Percentiles rank a stretch among this genome's conserved stretches.
These are phyloP conservation scores for Naganishia vaughanmartiniae DNA, from an alignment of 768 basidiomycete species.

Conservation along the genomic window DNA sequence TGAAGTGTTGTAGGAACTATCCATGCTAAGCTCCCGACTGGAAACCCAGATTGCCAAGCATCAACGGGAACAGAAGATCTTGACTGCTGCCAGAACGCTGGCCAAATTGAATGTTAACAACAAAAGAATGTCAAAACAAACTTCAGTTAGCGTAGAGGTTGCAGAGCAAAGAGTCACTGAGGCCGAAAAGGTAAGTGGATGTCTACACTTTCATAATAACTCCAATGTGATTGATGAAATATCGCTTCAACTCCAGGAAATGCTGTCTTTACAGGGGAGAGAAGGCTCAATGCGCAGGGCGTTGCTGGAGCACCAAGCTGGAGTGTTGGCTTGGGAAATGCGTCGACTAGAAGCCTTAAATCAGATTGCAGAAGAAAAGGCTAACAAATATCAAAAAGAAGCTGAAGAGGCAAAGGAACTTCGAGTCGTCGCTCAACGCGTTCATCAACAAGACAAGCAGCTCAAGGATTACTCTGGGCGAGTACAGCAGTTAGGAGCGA, in stretches of 20 bases:
- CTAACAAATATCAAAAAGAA: conserved; percentile 16
- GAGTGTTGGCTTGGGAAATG: conserved; percentile 53
- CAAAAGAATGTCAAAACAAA: conserved; percentile 53
- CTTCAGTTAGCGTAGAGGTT: conserved; percentile 49
- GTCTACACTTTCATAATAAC: not conserved
- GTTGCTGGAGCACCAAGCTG: conserved; percentile 53
- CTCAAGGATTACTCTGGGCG: not conserved
- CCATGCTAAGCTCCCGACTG: conserved; percentile 44
- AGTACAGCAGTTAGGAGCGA: not conserved
- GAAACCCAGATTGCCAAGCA: conserved; percentile 43
- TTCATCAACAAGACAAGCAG: conserved; percentile 1
- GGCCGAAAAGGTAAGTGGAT: conserved; percentile 47
- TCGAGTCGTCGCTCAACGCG: not conserved
- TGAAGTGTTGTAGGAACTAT: conserved; percentile 40
- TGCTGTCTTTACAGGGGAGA: conserved; percentile 46
- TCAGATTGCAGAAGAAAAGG: conserved; percentile 21
- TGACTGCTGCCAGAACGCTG: conserved; percentile 51
- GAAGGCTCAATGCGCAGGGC: conserved; percentile 44
- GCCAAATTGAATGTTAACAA: conserved; percentile 51
- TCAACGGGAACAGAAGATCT: conserved; percentile 53
- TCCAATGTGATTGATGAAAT: not conserved
- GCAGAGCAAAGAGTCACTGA: conserved; percentile 51
- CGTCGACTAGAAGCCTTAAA: conserved; percentile 39
- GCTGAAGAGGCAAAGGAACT: conserved; percentile 21
- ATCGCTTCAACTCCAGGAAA: conserved; percentile 43